phyloP scores from a whole-genome alignment of 805 yeast species.

The Priceomyces carsonii region DNA sequence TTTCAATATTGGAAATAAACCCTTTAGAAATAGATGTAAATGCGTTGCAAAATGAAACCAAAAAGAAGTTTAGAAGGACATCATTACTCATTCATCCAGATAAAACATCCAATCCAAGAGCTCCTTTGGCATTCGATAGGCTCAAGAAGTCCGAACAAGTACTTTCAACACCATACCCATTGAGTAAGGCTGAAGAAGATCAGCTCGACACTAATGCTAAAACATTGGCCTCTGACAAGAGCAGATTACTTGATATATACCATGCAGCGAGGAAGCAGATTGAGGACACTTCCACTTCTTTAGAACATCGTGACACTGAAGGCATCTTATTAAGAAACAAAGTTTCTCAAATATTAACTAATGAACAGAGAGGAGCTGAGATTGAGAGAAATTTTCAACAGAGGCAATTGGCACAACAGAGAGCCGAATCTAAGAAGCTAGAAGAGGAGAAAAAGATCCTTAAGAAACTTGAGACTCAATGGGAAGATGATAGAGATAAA shows the following conservation, averaged over 20 bases:
- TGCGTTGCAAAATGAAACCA: slow-evolving; percentile 44
- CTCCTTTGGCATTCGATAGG: slow-evolving; percentile 63
- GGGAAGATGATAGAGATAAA: slow-evolving; percentile 63
- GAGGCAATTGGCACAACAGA: slow-evolving; percentile 25
- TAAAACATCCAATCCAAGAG: slow-evolving; percentile 53
- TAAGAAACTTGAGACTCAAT: slow-evolving; percentile 44
- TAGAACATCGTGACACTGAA: background rate
- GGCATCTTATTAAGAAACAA: slow-evolving; percentile 27
- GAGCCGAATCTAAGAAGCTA: slow-evolving; percentile 28
- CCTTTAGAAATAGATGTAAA: slow-evolving; percentile 19
- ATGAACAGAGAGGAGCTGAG: slow-evolving; percentile 29
- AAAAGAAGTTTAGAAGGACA: slow-evolving; percentile 53
- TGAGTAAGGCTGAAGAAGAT: slow-evolving; percentile 11
- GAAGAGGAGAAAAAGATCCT: slow-evolving; percentile 43
- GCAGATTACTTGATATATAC: slow-evolving; percentile 31
- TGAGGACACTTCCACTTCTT: background rate
- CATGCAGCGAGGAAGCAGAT: slow-evolving; percentile 15
- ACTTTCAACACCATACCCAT: slow-evolving; percentile 19
- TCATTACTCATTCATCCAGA: slow-evolving; percentile 73
- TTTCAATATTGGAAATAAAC: slow-evolving; percentile 49
- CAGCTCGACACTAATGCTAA: slow-evolving; percentile 7
- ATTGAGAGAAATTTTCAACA: slow-evolving; percentile 26
- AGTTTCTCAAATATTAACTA: slow-evolving; percentile 47
- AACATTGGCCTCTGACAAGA: slow-evolving; percentile 15
- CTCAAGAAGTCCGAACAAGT: slow-evolving; percentile 54